Percentiles rank a stretch among this genome's conserved stretches.
Evolutionary conservation across 2,329 filamentous ascomycete species (phyloP).

Genomic region (Fusarium aywerte): DNA sequence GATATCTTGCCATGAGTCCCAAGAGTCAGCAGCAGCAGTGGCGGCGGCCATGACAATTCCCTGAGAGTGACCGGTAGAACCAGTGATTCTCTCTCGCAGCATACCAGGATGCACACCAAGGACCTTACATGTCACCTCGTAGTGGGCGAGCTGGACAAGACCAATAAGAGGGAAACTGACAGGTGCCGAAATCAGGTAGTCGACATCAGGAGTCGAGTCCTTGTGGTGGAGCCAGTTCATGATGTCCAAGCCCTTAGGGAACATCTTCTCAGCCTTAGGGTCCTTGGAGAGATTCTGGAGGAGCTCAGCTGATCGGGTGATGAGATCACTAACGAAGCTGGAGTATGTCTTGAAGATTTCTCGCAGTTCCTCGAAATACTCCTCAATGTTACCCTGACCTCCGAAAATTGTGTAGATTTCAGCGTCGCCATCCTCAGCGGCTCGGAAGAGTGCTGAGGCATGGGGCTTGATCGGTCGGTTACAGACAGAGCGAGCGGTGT

Average conservation of each 20-base stretch:
- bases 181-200: slow-evolving; percentile 93
- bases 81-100: slow-evolving; percentile 83
- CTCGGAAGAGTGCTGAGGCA: slow-evolving; percentile 91
- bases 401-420: slow-evolving; percentile 95
- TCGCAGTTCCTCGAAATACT: slow-evolving; percentile 98
- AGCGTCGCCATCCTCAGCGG: slow-evolving; percentile 84
- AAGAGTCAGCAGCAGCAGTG: slow-evolving; percentile 88
- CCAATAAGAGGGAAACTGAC: slow-evolving; percentile 97
- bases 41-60: slow-evolving; percentile 93
- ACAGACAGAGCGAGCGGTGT: slow-evolving; percentile 83
- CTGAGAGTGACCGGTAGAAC: slow-evolving; percentile 95
- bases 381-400: slow-evolving; percentile 98
- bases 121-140: slow-evolving; percentile 91
- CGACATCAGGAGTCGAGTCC: slow-evolving; percentile 89
- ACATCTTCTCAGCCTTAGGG: slow-evolving; percentile 90
- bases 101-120: slow-evolving; percentile 90
- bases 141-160: slow-evolving; percentile 94
- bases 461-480: slow-evolving; percentile 91
- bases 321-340: slow-evolving; percentile 86
- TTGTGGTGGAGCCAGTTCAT: slow-evolving; percentile 91
- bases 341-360: slow-evolving; percentile 92
- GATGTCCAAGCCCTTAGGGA: slow-evolving; percentile 95
- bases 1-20: slow-evolving; percentile 89
- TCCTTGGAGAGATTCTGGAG: slow-evolving; percentile 87
- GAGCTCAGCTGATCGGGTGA: slow-evolving; percentile 83